Percentiles rank a stretch among this genome's conserved stretches.
Evolutionary conservation across 345 rosid genomes (phyloP).

Genomic region (Viola odorata): DNA sequence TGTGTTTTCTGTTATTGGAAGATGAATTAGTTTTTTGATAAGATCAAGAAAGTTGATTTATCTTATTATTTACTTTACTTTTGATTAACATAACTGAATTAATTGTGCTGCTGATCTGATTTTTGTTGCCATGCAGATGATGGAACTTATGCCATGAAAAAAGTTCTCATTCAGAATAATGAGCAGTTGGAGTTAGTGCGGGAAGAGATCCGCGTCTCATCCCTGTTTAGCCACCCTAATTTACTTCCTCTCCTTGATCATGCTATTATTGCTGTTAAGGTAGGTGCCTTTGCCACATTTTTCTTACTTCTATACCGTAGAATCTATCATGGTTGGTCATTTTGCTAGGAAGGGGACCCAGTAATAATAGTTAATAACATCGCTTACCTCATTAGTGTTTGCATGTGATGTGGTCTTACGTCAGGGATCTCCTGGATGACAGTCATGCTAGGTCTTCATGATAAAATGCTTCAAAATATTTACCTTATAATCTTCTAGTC

Average conservation of each 20-base stretch:
- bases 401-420: too few relatives aligned
- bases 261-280: conserved; percentile 87
- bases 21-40: too few relatives aligned
- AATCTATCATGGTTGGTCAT: not conserved
- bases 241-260: conserved; percentile 97
- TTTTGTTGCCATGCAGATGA: conserved; percentile 42
- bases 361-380: too few relatives aligned
- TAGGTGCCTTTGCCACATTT: conserved; percentile 13
- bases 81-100: not conserved
- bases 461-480: too few relatives aligned
- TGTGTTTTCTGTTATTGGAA: too few relatives aligned
- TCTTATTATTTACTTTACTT: not conserved
- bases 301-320: not conserved
- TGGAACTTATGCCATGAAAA: conserved; percentile 96
- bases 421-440: too few relatives aligned
- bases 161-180: conserved; percentile 82
- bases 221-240: conserved; percentile 77
- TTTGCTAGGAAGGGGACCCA: not conserved
- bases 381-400: too few relatives aligned
- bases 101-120: not conserved
- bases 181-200: conserved; percentile 86
- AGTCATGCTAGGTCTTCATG: too few relatives aligned
- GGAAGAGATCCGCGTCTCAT: conserved; percentile 90
- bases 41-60: too few relatives aligned
- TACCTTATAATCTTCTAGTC: too few relatives aligned